Conservation (phyloP, 306 rosid species). For the Geum urbanum region DNA sequence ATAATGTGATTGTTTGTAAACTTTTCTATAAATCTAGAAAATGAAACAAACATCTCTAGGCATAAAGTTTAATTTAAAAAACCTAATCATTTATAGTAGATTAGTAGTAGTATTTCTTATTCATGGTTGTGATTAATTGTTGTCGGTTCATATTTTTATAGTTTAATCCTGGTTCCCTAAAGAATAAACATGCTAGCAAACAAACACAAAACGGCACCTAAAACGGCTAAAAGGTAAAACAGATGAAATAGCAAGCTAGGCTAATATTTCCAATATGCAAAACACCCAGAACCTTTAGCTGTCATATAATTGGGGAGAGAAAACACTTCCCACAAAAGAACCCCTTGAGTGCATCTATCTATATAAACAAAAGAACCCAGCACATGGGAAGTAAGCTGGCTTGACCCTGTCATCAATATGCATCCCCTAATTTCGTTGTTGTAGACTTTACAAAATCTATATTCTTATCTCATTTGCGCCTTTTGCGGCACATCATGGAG, state of each 20-base stretch:
- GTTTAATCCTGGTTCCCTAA: not conserved
- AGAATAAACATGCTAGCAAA: too few relatives aligned
- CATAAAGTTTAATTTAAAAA: too few relatives aligned
- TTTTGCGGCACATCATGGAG: constrained; percentile 16
- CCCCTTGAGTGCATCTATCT: not conserved
- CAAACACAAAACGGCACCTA: not conserved
- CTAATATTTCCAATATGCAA: not conserved
- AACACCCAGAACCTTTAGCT: constrained; percentile 1
- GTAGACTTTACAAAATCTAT: constrained; percentile 28
- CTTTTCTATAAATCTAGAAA: too few relatives aligned
- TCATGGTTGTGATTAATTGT: too few relatives aligned
- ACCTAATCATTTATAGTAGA: too few relatives aligned
- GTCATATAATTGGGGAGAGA: constrained; percentile 2
- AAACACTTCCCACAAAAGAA: not conserved
- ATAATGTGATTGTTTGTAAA: too few relatives aligned
- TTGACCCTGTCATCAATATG: constrained; percentile 35
- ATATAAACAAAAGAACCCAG: constrained; percentile 31
- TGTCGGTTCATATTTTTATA: too few relatives aligned
- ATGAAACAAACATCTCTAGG: too few relatives aligned
- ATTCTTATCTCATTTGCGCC: constrained; percentile 19
- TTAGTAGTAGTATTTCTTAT: not conserved
- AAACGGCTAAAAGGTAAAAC: not conserved
- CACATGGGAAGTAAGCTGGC: constrained; percentile 70
- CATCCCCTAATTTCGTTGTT: constrained; percentile 27
- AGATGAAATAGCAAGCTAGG: not conserved